These are phyloP conservation scores for Ceratocystis cacaofunesta DNA, from an alignment of 2,329 filamentous ascomycete genomes.

Conservation along the genomic window DNA sequence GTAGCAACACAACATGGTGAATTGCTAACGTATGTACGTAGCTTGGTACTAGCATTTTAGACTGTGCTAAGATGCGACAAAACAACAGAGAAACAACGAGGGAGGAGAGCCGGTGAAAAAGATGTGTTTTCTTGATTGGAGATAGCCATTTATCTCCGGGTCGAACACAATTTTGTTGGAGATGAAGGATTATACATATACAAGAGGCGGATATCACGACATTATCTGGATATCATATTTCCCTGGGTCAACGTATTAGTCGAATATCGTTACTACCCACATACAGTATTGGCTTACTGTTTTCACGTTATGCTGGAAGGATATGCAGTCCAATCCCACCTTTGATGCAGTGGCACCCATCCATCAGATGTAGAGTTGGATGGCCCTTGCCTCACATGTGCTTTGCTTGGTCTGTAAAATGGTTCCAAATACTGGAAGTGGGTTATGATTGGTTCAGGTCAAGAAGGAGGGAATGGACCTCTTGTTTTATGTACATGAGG, in stretches of 20 bases:
- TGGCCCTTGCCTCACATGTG: neutral
- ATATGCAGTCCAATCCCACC: neutral
- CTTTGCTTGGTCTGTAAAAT: neutral
- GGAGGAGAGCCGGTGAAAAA: neutral
- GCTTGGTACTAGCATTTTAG: neutral
- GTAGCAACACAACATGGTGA: neutral
- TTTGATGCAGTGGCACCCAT: constrained; percentile 3
- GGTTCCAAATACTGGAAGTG: neutral
- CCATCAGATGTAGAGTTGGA: neutral
- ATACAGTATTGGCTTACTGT: neutral
- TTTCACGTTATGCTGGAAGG: neutral
- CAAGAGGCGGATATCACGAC: neutral
- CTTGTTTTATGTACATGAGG: neutral
- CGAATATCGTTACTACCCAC: neutral
- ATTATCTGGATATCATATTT: neutral
- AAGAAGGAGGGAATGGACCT: neutral
- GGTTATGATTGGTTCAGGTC: neutral
- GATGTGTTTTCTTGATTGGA: neutral
- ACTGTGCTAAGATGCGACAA: neutral
- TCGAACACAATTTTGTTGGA: neutral
- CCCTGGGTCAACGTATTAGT: neutral
- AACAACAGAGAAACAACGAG: neutral
- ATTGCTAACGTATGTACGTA: neutral
- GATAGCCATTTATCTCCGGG: neutral
- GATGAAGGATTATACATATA: neutral